Conservation (phyloP, 108 stramenopile genomes). For the Cyclotella atomus region DNA sequence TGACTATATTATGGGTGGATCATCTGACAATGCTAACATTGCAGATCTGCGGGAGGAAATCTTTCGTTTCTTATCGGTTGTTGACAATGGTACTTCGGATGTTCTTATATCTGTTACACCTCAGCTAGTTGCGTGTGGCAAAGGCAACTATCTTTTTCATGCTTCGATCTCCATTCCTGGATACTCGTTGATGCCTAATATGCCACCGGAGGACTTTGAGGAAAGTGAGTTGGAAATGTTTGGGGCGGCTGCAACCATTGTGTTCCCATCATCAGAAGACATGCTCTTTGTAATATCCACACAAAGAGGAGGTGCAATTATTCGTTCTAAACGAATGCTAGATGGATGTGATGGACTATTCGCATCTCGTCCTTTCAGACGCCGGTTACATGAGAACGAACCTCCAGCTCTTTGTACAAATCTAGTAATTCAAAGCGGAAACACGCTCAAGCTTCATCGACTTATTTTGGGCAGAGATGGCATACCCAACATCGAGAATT, state of each 20-base stretch:
- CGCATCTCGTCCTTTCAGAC: constrained; percentile 27
- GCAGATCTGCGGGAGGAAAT: constrained; percentile 26
- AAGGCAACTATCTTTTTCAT: constrained; percentile 23
- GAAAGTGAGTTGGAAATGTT: neutral
- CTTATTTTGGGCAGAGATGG: no score
- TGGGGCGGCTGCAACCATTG: neutral
- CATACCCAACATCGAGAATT: no score
- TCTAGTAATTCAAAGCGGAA: neutral
- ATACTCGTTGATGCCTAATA: neutral
- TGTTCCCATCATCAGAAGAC: neutral
- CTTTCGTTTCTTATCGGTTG: constrained; percentile 25
- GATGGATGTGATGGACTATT: constrained; percentile 3
- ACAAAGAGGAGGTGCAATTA: constrained; percentile 13
- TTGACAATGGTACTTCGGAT: constrained; percentile 23
- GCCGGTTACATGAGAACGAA: neutral
- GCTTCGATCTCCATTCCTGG: constrained; percentile 25
- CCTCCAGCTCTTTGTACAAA: neutral
- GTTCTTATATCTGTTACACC: constrained; percentile 14
- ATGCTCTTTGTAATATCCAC: constrained; percentile 28
- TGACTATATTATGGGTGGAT: constrained; percentile 17
- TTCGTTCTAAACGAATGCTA: neutral
- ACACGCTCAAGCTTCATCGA: neutral
- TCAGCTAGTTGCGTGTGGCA: constrained; percentile 35
- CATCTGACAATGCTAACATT: neutral
- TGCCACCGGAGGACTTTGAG: neutral